Evolutionary conservation across 139 green algal species (phyloP), one percentile per base, ranked within the genome.

Genomic region (Chlorella sp.): DNA sequence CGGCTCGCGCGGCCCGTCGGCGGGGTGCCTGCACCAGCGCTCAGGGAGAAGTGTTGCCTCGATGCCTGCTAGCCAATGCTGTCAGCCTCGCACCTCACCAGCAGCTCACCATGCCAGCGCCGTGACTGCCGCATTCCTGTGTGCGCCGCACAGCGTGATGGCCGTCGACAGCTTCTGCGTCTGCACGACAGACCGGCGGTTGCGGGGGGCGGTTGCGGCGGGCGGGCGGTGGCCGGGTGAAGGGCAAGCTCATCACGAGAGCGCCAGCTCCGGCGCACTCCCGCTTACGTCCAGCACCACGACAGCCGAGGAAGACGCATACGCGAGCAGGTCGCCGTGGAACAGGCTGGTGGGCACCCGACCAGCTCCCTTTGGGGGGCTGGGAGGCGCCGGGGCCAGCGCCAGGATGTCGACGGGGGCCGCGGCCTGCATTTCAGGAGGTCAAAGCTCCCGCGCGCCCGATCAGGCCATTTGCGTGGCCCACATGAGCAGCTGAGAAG

Each of bases 301-400:
- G 0, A 95, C 56, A 4, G 72, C 71, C 25, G 89, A 88, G 8
- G 74, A 78, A 29, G 89, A 87, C 0, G 78, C 91, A 73, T 94
- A 96, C 1, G 91, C 91, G 36, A 95, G 82, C 3, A 90, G 77
- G 60, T 87, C 72, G 9, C 82, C 84, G n/a, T n/a, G n/a, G n/a
- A n/a, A n/a, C n/a, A n/a, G n/a, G n/a, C n/a, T n/a, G n/a, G n/a
- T n/a, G n/a, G n/a, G n/a, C n/a, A n/a, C n/a, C n/a, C n/a, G n/a
- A n/a, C n/a, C n/a, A n/a, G n/a, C n/a, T n/a, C n/a, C n/a, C n/a
- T n/a, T n/a, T n/a, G n/a, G n/a, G n/a, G n/a, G n/a, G n/a, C n/a
- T n/a, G n/a, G n/a, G n/a, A n/a, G n/a, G n/a, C n/a, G n/a, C n/a
- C n/a, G n/a, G n/a, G n/a, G n/a, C n/a, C n/a, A n/a, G n/a, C n/a